These are phyloP conservation scores for Trichoderma koningiopsis DNA, from an alignment of 2,329 filamentous ascomycete species.

Conservation along the genomic window DNA sequence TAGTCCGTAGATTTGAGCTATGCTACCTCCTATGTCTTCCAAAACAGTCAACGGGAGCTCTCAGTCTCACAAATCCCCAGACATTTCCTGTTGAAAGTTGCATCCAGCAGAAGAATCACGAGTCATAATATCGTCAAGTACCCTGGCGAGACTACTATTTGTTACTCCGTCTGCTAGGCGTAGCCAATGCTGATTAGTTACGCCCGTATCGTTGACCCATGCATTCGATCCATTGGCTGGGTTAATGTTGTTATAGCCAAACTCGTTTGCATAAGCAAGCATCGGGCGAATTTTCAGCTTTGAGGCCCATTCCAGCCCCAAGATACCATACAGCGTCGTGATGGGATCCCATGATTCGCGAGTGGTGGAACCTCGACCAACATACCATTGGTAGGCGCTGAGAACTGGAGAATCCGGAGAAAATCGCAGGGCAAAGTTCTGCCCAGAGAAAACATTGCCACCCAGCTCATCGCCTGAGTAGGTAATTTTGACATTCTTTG, in stretches of 20 bases:
- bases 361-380: neutral
- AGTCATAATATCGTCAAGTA: slow-evolving; percentile 2
- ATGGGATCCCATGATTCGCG: slow-evolving; percentile 8
- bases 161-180: neutral
- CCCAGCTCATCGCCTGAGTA: slow-evolving; percentile 5
- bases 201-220: neutral
- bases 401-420: slow-evolving; percentile 10
- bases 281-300: neutral
- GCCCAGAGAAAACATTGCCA: neutral
- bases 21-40: neutral
- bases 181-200: slow-evolving; percentile 11
- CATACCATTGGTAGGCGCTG: slow-evolving; percentile 14
- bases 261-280: neutral
- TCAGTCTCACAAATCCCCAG: neutral
- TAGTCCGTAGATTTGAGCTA: too few species aligned
- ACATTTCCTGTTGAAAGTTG: neutral
- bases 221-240: slow-evolving; percentile 1
- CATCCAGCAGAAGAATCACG: neutral
- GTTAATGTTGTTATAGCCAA: neutral
- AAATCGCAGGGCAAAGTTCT: neutral
- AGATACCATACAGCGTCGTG: neutral
- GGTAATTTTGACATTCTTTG: neutral
- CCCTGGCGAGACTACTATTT: neutral
- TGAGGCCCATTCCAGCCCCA: neutral
- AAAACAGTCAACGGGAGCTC: neutral